Evolutionary conservation across 2,329 filamentous ascomycete genomes (phyloP).

Genomic region (Bipolaris victoriae): DNA sequence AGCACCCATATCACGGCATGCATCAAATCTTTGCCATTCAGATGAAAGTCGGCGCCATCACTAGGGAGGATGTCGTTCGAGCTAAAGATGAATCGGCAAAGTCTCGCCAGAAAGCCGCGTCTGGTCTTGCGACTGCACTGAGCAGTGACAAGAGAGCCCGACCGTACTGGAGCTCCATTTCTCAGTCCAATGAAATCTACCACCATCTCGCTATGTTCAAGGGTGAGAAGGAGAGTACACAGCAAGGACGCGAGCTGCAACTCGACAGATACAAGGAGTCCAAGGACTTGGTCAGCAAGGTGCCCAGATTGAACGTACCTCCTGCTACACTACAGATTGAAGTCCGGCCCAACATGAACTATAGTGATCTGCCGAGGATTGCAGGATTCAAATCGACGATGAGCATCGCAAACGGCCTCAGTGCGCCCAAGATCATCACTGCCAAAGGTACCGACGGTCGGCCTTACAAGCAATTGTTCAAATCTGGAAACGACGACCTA

Average conservation of each 20-base stretch:
- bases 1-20: slow-evolving; percentile 97
- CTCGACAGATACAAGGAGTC: slow-evolving; percentile 70
- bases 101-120: slow-evolving; percentile 76
- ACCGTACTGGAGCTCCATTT: slow-evolving; percentile 72
- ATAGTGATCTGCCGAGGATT: slow-evolving; percentile 77
- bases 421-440: slow-evolving; percentile 91
- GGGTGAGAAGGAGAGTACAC: slow-evolving; percentile 66
- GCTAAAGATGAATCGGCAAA: slow-evolving; percentile 75
- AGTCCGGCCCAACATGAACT: slow-evolving; percentile 74
- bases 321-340: slow-evolving; percentile 88
- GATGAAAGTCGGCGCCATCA: slow-evolving; percentile 63
- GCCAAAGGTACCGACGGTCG: slow-evolving; percentile 77
- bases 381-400: slow-evolving; percentile 74
- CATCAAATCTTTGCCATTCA: slow-evolving; percentile 85
- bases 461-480: slow-evolving; percentile 87
- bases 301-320: slow-evolving; percentile 73
- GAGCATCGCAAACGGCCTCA: slow-evolving; percentile 86
- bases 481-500: slow-evolving; percentile 93
- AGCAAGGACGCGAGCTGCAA: slow-evolving; percentile 67
- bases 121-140: slow-evolving; percentile 68
- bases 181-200: slow-evolving; percentile 73
- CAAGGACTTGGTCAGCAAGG: slow-evolving; percentile 65
- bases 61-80: slow-evolving; percentile 55
- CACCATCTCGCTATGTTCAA: slow-evolving; percentile 68
- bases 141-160: slow-evolving; percentile 58